Conservation (phyloP, 2,329 filamentous ascomycete genomes). For the Fusarium stilboides region DNA sequence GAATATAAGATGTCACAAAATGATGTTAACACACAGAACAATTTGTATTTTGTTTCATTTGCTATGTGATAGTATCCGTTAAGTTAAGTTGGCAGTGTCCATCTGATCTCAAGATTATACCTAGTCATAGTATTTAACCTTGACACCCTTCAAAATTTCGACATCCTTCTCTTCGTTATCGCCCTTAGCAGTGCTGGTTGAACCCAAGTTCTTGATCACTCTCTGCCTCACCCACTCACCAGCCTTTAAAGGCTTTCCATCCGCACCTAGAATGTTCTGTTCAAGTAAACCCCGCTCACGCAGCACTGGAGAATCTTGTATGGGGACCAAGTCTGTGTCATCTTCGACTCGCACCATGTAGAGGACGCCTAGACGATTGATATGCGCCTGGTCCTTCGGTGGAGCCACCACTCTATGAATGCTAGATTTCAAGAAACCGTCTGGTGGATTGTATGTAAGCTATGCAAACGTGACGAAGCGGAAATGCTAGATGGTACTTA, state of each 20-base stretch:
- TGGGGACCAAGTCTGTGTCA: not conserved
- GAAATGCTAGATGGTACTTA: not conserved
- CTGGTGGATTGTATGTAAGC: slow-evolving; percentile 59
- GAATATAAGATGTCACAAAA: no score
- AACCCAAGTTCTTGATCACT: not conserved
- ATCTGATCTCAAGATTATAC: not conserved
- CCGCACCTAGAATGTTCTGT: not conserved
- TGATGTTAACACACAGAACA: no score
- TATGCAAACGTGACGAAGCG: not conserved
- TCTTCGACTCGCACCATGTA: slow-evolving; percentile 7
- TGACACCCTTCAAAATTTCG: slow-evolving; percentile 7
- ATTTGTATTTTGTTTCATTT: no score
- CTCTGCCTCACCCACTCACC: not conserved
- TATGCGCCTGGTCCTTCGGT: slow-evolving; percentile 14
- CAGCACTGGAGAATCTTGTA: not conserved
- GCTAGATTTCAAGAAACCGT: slow-evolving; percentile 61
- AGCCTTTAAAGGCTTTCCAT: not conserved
- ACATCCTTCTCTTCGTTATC: slow-evolving; percentile 1
- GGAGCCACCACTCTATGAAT: slow-evolving; percentile 53
- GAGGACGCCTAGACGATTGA: slow-evolving; percentile 12
- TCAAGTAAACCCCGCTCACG: not conserved
- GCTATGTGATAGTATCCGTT: no score
- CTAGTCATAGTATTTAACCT: slow-evolving; percentile 11
- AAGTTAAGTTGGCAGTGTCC: no score
- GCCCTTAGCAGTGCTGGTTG: not conserved